Percentiles rank a stretch among this genome's conserved stretches.
phyloP scores from a whole-genome alignment of 257 asterid genomes.

The Nicotiana tomentosiformis region DNA sequence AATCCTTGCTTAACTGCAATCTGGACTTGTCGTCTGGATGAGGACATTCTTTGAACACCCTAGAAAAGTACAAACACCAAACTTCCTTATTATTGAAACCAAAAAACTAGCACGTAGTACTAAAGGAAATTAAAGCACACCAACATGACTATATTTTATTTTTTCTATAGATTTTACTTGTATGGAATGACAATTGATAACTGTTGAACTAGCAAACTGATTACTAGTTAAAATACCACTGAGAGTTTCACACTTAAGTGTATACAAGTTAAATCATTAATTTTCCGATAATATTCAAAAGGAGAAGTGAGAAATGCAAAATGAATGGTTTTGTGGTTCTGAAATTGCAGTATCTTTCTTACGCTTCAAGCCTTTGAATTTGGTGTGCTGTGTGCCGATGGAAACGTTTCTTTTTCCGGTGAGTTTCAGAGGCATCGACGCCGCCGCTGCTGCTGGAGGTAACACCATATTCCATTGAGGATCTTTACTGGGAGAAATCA shows the following conservation, averaged over 20 bases:
- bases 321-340: too few relatives aligned
- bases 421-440: constrained; percentile 49
- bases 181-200: neutral
- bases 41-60: constrained; percentile 66
- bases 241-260: neutral
- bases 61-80: constrained; percentile 11
- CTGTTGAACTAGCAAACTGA: neutral
- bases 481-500: neutral
- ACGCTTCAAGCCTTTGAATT: constrained; percentile 89
- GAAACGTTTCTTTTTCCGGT: constrained; percentile 63
- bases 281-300: neutral
- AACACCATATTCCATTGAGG: constrained; percentile 57
- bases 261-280: neutral
- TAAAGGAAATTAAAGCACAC: neutral
- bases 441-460: constrained; percentile 35
- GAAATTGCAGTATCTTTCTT: constrained; percentile 15
- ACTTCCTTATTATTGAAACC: constrained; percentile 18
- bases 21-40: constrained; percentile 97
- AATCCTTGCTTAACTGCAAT: constrained; percentile 71
- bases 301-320: too few relatives aligned
- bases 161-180: neutral
- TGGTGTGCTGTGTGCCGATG: constrained; percentile 95
- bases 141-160: neutral
- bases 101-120: neutral
- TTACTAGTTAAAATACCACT: neutral